phyloP scores from a whole-genome alignment of 2,329 filamentous ascomycete species.

The Fonsecaea erecta region DNA sequence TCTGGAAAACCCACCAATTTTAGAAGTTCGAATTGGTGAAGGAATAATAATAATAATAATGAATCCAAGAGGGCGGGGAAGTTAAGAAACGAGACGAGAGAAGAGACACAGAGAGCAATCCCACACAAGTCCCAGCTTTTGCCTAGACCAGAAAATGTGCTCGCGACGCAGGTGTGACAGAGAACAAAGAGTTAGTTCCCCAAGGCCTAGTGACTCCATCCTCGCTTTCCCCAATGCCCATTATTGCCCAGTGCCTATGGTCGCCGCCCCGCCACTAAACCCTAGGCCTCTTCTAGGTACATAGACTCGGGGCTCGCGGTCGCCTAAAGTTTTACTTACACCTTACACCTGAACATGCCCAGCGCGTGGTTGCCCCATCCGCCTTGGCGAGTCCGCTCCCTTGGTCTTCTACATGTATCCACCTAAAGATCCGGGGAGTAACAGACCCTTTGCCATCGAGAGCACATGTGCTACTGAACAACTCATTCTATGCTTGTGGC shows the following conservation, averaged over 20 bases:
- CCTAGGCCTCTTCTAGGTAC: background rate
- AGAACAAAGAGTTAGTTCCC: background rate
- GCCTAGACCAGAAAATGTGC: background rate
- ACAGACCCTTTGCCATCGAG: background rate
- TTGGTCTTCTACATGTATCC: background rate
- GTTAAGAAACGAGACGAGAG: background rate
- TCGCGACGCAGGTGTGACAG: background rate
- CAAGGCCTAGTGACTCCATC: background rate
- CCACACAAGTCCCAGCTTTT: background rate
- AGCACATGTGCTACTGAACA: background rate
- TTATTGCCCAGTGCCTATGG: background rate
- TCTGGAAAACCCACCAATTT: background rate
- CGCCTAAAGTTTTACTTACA: too few relatives aligned
- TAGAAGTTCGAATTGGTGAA: background rate
- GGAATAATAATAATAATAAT: background rate
- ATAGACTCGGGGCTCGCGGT: background rate
- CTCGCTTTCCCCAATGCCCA: too few relatives aligned
- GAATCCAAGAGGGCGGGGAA: conserved; percentile 4
- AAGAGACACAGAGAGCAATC: background rate
- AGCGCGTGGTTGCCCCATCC: conserved; percentile 4
- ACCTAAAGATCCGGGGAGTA: background rate
- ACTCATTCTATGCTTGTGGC: background rate
- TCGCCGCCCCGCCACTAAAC: background rate
- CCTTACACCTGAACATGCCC: background rate
- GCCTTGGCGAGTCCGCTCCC: conserved; percentile 1